Conservation (phyloP, 2,329 filamentous ascomycete species). For the Pseudocercospora vitis region DNA sequence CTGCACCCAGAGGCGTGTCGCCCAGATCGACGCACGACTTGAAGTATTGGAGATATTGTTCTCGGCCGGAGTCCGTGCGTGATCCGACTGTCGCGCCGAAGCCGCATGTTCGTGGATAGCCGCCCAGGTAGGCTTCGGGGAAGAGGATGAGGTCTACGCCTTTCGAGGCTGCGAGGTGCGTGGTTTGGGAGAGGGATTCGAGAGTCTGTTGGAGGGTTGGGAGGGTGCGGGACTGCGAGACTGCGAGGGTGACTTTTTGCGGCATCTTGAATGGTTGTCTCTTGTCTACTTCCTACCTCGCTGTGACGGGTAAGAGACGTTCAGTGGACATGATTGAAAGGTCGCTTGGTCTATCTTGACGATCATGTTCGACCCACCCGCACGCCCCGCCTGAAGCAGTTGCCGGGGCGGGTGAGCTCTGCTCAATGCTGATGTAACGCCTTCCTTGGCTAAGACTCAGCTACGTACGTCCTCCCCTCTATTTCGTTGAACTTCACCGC, state of each 20-base stretch:
- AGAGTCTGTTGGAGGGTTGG: constrained; percentile 61
- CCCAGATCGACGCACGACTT: constrained; percentile 77
- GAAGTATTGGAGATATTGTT: constrained; percentile 82
- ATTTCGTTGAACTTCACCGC: too few species aligned
- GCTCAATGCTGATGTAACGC: too few species aligned
- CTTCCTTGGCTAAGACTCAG: too few species aligned
- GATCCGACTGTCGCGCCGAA: constrained; percentile 76
- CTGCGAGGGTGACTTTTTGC: constrained; percentile 50
- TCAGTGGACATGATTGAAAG: too few species aligned
- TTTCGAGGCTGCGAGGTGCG: constrained; percentile 61
- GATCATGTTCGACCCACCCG: too few species aligned
- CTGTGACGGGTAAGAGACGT: too few species aligned
- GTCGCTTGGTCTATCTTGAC: background rate
- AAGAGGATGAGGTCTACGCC: constrained; percentile 74
- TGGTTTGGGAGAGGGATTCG: constrained; percentile 62
- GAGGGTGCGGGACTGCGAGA: constrained; percentile 51
- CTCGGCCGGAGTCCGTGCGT: constrained; percentile 67
- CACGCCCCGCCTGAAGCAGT: too few species aligned
- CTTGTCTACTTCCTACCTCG: too few species aligned
- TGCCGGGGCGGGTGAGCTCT: too few species aligned
- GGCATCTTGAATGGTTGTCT: constrained; percentile 31
- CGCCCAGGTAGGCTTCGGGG: constrained; percentile 88
- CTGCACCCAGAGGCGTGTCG: constrained; percentile 70
- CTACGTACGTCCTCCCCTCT: too few species aligned
- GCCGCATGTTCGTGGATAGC: constrained; percentile 77